These are phyloP conservation scores for Vaucheria bursata DNA, from an alignment of 352 stramenopile genomes.

Conservation along the genomic window DNA sequence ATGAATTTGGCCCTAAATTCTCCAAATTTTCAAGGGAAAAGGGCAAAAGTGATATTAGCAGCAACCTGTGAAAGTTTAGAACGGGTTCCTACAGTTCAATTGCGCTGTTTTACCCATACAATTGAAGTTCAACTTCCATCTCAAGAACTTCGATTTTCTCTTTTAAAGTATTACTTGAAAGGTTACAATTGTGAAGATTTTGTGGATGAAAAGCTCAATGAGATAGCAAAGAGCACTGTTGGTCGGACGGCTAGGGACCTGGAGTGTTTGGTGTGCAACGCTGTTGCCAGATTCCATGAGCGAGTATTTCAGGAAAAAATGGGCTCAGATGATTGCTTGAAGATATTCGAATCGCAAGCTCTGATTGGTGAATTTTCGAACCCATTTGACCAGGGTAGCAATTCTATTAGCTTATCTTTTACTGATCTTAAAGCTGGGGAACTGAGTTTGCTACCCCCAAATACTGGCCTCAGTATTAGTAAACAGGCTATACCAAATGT, in stretches of 20 bases:
- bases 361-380: not conserved
- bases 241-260: slow-evolving; percentile 21
- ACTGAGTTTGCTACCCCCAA: slow-evolving; percentile 23
- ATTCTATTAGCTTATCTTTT: no score
- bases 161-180: slow-evolving; percentile 24
- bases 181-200: not conserved
- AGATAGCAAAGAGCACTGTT: slow-evolving; percentile 19
- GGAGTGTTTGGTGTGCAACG: slow-evolving; percentile 22
- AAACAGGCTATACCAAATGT: slow-evolving; percentile 32
- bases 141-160: slow-evolving; percentile 21
- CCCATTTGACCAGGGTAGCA: not conserved
- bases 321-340: not conserved
- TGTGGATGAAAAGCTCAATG: slow-evolving; percentile 10
- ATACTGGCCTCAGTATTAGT: slow-evolving; percentile 24
- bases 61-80: slow-evolving; percentile 22
- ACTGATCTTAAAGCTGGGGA: slow-evolving; percentile 27
- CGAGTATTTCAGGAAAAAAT: no score
- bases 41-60: slow-evolving; percentile 29
- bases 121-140: slow-evolving; percentile 18
- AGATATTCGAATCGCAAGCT: not conserved
- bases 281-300: no score
- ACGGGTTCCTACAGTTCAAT: slow-evolving; percentile 14
- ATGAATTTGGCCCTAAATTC: no score
- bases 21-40: no score
- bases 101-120: slow-evolving; percentile 35